phyloP scores from a whole-genome alignment of 1,139 yeast species.

The Suhomyces bokatorum region DNA sequence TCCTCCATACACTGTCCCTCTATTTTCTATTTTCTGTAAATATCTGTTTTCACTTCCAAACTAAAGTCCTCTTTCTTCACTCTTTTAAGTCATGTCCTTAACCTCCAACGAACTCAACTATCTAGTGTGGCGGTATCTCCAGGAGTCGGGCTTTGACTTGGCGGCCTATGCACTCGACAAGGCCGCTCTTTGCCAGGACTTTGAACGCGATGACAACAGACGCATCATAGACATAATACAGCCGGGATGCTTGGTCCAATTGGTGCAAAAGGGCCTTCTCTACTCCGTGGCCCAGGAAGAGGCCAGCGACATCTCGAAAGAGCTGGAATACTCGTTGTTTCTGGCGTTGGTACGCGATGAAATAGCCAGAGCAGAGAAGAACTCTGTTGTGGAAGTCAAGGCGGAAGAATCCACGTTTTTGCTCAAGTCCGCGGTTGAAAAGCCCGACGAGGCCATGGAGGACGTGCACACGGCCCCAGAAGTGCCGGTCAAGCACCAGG shows the following conservation, averaged over 20 bases:
- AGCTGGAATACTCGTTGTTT: conserved; percentile 27
- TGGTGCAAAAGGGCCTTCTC: conserved; percentile 84
- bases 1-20: background rate
- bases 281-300: conserved; percentile 48
- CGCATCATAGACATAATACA: conserved; percentile 49
- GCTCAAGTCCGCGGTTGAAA: conserved; percentile 18
- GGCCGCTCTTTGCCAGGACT: conserved; percentile 62
- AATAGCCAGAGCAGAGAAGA: conserved; percentile 1
- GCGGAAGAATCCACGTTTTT: conserved; percentile 12
- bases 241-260: conserved; percentile 74
- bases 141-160: conserved; percentile 80
- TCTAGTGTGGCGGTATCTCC: conserved; percentile 88
- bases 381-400: background rate
- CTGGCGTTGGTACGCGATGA: conserved; percentile 34
- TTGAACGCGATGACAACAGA: conserved; percentile 51
- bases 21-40: background rate
- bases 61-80: background rate
- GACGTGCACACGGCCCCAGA: conserved; percentile 12
- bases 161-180: conserved; percentile 82
- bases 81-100: conserved; percentile 57
- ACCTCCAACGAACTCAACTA: conserved; percentile 86
- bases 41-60: background rate
- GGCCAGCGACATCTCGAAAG: conserved; percentile 9
- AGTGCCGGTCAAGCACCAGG: background rate
- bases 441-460: conserved; percentile 21